These are phyloP conservation scores for Botrytis paeoniae DNA, from an alignment of 2,329 filamentous ascomycete genomes.

Conservation along the genomic window DNA sequence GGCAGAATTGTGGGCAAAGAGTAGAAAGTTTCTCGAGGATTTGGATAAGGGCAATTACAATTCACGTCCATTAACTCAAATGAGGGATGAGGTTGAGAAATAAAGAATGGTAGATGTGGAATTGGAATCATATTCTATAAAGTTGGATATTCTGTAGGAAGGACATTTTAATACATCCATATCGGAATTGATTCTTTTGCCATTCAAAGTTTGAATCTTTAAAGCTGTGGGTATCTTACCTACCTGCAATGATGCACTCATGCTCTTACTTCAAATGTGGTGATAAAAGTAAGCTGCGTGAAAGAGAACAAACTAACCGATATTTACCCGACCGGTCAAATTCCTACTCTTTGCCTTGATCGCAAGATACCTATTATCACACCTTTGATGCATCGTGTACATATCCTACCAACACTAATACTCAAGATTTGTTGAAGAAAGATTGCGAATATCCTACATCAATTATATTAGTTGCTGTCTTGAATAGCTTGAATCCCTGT, in stretches of 20 bases:
- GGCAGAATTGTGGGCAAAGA: conserved; percentile 69
- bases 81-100: conserved; percentile 17
- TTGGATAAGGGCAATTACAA: conserved; percentile 29
- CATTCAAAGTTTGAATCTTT: not conserved
- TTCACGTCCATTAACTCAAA: conserved; percentile 16
- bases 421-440: not conserved
- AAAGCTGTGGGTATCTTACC: not conserved
- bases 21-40: conserved; percentile 52
- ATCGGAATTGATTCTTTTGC: not conserved
- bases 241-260: not conserved
- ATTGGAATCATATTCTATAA: not conserved
- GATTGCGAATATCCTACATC: not conserved
- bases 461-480: not conserved
- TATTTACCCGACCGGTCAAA: not conserved
- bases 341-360: not conserved
- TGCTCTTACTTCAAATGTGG: not conserved
- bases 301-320: not conserved
- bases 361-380: not conserved
- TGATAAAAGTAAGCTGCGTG: not conserved
- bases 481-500: not conserved
- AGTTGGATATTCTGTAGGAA: no score
- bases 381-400: not conserved
- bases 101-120: not conserved
- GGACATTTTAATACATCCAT: not conserved
- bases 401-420: not conserved